Percentiles rank a stretch among this genome's conserved stretches.
Evolutionary conservation across 225 moss, liverwort and hornwort species (phyloP).

Genomic region (Antitrichia curtipendula): DNA sequence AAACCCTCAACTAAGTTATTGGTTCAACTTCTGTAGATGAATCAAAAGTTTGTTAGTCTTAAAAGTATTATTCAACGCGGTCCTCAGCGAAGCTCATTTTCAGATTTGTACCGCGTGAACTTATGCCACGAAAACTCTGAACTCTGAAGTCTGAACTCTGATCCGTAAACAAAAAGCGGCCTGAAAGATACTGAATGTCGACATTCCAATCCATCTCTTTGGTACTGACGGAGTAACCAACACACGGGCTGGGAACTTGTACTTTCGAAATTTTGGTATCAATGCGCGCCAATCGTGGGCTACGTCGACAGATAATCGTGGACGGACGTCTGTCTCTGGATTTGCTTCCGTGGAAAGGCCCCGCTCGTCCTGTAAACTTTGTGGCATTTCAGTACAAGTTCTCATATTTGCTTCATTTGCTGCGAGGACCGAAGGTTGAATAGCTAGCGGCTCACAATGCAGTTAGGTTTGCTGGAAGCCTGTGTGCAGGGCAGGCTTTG

Average conservation of each 20-base stretch:
- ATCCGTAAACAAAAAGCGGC: background rate
- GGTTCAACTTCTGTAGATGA: background rate
- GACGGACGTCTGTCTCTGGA: background rate
- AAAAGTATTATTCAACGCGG: background rate
- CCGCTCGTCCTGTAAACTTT: background rate
- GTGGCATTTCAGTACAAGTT: background rate
- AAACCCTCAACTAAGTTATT: background rate
- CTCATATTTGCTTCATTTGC: background rate
- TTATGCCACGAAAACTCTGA: background rate
- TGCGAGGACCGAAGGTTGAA: background rate
- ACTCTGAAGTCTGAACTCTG: background rate
- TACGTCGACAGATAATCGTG: background rate
- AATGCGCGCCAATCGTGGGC: background rate
- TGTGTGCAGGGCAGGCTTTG: constrained; percentile 2
- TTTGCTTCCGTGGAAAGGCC: background rate
- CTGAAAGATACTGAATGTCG: background rate
- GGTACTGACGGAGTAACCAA: background rate
- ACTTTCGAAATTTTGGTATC: background rate
- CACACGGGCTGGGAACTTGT: background rate
- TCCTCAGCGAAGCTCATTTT: background rate
- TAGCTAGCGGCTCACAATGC: constrained; percentile 16
- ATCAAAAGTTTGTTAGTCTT: background rate
- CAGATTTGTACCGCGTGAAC: background rate
- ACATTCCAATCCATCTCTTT: background rate
- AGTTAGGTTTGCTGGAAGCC: constrained; percentile 16